Percentiles rank a stretch among this genome's conserved stretches.
phyloP scores from a whole-genome alignment of 2,329 filamentous ascomycete genomes.

The Plectosphaerella sp. region DNA sequence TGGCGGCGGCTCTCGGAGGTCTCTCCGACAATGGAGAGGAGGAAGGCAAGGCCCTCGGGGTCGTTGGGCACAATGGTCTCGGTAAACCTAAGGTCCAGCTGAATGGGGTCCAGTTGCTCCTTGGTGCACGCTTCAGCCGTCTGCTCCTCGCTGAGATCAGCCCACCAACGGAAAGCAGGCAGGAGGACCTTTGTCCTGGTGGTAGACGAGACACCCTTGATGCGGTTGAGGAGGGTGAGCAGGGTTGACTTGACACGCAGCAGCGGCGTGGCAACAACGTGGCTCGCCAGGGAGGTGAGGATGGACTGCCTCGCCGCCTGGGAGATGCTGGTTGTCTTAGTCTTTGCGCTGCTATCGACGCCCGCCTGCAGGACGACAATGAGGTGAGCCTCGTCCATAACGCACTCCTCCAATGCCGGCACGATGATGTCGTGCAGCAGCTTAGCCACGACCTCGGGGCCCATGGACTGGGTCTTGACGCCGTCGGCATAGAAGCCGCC shows the following conservation, averaged over 20 bases:
- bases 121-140: slow-evolving; percentile 35
- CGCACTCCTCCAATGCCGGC: slow-evolving; percentile 77
- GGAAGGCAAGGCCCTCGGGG: slow-evolving; percentile 42
- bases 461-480: slow-evolving; percentile 52
- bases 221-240: slow-evolving; percentile 65
- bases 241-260: slow-evolving; percentile 66
- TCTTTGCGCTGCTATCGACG: slow-evolving; percentile 47
- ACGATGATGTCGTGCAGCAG: slow-evolving; percentile 65
- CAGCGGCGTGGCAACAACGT: slow-evolving; percentile 65
- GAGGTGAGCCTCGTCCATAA: slow-evolving; percentile 73
- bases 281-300: slow-evolving; percentile 68
- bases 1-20: slow-evolving; percentile 32
- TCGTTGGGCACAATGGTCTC: slow-evolving; percentile 52
- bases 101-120: slow-evolving; percentile 36
- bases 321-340: slow-evolving; percentile 44
- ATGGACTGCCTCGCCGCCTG: slow-evolving; percentile 61
- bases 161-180: slow-evolving; percentile 70
- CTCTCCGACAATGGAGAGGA: slow-evolving; percentile 44
- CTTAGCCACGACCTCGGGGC: slow-evolving; percentile 51
- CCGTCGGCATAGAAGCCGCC: slow-evolving; percentile 59
- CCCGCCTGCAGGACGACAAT: slow-evolving; percentile 56
- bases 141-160: slow-evolving; percentile 45
- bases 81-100: slow-evolving; percentile 39
- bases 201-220: slow-evolving; percentile 66
- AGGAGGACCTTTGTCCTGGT: slow-evolving; percentile 72